Base-by-base conservation (phyloP, 2,329 filamentous ascomycete species). In the Sarocladium strictum region DNA sequence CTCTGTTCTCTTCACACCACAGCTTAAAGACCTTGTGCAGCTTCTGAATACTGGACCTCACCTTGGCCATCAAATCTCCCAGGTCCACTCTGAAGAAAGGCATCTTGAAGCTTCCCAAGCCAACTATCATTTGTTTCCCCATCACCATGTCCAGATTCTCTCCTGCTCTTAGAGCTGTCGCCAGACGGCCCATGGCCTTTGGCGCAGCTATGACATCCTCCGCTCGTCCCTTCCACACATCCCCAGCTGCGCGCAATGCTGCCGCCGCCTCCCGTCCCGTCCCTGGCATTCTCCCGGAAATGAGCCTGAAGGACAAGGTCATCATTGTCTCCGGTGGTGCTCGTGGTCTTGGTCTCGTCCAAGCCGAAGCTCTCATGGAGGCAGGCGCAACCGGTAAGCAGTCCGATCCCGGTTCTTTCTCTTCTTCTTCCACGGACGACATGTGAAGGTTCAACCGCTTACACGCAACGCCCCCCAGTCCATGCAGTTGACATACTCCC, bases 291-390 rank as follows among this genome's bases (percentile, higher is more conserved):
- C 69, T 92, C 52, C 84, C 87, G 43, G 90, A 94, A 65, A 94
- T 94, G 74, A 85, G 79, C 63, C 78, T 95, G 59, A 77, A 80
- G 59, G 81, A 83, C 70, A 90, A 87, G 68, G 85, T 92, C 15
- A 78, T 92, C 53, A 70, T 91, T 43, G 86, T 95, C 19, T 88
- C 88, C 2, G 89, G 90, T 49, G 89, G 81, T 55, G 90, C 84
- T 7, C 81, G 88, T 57, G 90, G 90, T 2, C 76, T 95, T 10
- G 90, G 90, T 38, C 75, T 95, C 38, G 86, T 87, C 21, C 87
- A 93, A 67, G 81, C 86, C 40, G 87, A 93, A 65, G 90, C 88
- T 6, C 74, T 94, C 47, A 73, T 93, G 37, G 89, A 94, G 68
- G 89, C 89, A 10, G 89, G 90, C 33, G 90, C 89, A 32, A 87